phyloP scores from a whole-genome alignment of 2,329 filamentous ascomycete species.

The Fusarium sp. region DNA sequence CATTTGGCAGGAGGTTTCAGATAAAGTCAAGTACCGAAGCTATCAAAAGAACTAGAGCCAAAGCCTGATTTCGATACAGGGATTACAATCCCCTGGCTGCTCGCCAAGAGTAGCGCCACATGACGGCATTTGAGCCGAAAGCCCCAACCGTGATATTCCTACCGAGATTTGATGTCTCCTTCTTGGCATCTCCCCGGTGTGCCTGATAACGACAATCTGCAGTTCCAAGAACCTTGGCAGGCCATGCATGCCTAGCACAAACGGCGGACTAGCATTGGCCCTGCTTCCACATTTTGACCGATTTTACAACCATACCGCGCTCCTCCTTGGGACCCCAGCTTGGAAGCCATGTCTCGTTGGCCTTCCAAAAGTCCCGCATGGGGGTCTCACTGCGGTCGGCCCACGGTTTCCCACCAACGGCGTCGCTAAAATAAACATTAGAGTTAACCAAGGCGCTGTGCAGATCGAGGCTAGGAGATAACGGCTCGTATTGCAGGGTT shows the following conservation, averaged over 20 bases:
- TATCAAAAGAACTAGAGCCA: neutral
- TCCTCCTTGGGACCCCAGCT: conserved; percentile 49
- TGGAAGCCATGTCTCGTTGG: conserved; percentile 53
- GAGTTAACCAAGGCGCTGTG: conserved; percentile 21
- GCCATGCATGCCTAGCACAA: neutral
- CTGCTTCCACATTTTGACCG: conserved; percentile 60
- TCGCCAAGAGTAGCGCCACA: neutral
- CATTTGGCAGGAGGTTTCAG: neutral
- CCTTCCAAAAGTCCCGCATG: conserved; percentile 56
- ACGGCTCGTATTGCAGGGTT: neutral
- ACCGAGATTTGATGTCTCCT: neutral
- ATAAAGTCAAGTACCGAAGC: neutral
- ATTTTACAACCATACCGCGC: conserved; percentile 57
- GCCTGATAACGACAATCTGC: neutral
- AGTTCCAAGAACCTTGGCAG: neutral
- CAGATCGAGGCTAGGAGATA: neutral
- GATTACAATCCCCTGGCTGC: neutral
- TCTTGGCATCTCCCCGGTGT: neutral
- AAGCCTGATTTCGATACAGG: neutral
- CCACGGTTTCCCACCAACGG: conserved; percentile 58
- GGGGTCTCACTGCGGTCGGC: conserved; percentile 53
- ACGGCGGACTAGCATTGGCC: conserved; percentile 41
- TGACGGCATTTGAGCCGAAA: neutral
- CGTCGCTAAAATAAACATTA: conserved; percentile 47
- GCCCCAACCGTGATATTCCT: neutral